A percentile compares a stretch with the other conserved stretches of the same genome.
phyloP scores from a whole-genome alignment of 352 stramenopile species.

The Phytophthora pinifolia region DNA sequence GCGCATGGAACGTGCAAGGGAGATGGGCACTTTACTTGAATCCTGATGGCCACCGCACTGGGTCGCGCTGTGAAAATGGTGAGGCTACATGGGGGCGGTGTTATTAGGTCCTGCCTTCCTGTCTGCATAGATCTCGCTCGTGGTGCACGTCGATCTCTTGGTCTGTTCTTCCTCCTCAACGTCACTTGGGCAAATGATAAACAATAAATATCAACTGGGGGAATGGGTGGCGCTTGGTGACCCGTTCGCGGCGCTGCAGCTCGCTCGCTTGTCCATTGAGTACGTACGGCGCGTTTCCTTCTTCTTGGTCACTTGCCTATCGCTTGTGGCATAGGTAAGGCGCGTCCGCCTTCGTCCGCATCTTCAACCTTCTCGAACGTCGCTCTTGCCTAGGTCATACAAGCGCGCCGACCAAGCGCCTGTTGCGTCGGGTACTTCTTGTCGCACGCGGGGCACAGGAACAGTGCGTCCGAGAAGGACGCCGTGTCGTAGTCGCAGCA shows the following conservation, averaged over 20 bases:
- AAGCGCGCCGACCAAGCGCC: slow-evolving; percentile 51
- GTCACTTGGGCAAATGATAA: slow-evolving; percentile 18
- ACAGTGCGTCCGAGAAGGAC: slow-evolving; percentile 52
- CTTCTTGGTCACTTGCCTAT: slow-evolving; percentile 1
- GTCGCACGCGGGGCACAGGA: slow-evolving; percentile 71
- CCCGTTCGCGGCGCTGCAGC: background rate
- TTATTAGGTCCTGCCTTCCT: background rate
- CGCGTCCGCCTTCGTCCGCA: slow-evolving; percentile 8
- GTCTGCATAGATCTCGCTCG: slow-evolving; percentile 10
- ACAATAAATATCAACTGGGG: slow-evolving; percentile 37
- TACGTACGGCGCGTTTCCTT: background rate
- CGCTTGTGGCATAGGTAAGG: background rate
- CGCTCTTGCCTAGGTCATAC: slow-evolving; percentile 35
- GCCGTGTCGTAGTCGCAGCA: slow-evolving; percentile 52
- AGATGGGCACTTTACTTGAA: slow-evolving; percentile 4
- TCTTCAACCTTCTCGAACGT: slow-evolving; percentile 15
- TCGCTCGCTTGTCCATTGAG: background rate
- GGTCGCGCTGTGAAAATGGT: slow-evolving; percentile 1
- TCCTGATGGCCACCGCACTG: slow-evolving; percentile 16
- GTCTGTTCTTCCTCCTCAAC: slow-evolving; percentile 16
- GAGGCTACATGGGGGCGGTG: background rate
- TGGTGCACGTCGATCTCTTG: slow-evolving; percentile 6
- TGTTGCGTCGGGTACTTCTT: slow-evolving; percentile 83
- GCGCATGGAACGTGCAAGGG: slow-evolving; percentile 12
- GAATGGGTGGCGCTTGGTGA: background rate